These are phyloP conservation scores for Lipomyces sp. DNA, from an alignment of 805 yeast species.

Conservation along the genomic window DNA sequence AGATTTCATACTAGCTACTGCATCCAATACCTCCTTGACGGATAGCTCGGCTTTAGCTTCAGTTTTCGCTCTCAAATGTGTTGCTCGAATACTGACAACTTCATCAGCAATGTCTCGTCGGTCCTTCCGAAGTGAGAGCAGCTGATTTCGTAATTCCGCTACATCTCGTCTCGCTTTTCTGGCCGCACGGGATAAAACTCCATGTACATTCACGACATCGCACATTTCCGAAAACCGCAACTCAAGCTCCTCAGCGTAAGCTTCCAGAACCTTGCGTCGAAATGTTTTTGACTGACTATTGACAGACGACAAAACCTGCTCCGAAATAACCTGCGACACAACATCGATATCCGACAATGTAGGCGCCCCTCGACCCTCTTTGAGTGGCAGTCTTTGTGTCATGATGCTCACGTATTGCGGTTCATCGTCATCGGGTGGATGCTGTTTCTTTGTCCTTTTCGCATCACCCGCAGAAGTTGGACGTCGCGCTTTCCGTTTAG, in stretches of 20 bases:
- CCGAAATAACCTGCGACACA: constrained; percentile 24
- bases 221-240: constrained; percentile 23
- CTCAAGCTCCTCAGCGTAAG: constrained; percentile 30
- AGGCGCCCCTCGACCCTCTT: constrained; percentile 20
- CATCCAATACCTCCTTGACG: constrained; percentile 19
- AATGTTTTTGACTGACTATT: constrained; percentile 5
- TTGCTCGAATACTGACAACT: constrained; percentile 13
- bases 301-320: constrained; percentile 19
- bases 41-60: constrained; percentile 9
- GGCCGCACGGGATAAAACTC: constrained; percentile 11
- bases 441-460: background rate
- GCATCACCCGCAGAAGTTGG: background rate
- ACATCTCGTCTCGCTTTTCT: constrained; percentile 17
- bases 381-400: constrained; percentile 16
- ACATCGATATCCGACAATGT: constrained; percentile 30
- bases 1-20: constrained; percentile 11
- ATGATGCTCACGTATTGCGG: constrained; percentile 13
- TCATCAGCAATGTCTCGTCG: constrained; percentile 16
- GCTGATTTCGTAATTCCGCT: constrained; percentile 12
- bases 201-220: constrained; percentile 32
- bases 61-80: constrained; percentile 11
- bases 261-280: constrained; percentile 18
- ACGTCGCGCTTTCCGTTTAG: background rate
- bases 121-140: constrained; percentile 24
- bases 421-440: background rate